Percentiles rank a stretch among this genome's conserved stretches.
These are phyloP conservation scores for Hippophae tibetana DNA, from an alignment of 306 rosid genomes.

Conservation along the genomic window DNA sequence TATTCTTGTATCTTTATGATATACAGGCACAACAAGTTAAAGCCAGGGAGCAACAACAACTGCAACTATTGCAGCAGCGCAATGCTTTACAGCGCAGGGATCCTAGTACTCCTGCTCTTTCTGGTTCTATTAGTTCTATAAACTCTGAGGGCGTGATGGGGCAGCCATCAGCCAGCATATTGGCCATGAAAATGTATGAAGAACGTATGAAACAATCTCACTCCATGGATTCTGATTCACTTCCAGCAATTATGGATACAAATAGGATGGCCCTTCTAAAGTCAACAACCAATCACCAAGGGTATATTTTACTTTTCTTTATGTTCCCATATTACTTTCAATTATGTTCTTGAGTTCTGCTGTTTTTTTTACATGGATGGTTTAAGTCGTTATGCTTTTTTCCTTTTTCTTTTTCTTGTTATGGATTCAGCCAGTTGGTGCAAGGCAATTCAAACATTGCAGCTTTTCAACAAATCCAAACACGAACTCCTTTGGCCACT, in stretches of 20 bases:
- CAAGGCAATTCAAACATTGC: conserved; percentile 76
- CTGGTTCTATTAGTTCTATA: conserved; percentile 52
- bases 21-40: conserved; percentile 64
- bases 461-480: conserved; percentile 87
- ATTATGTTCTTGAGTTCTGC: neutral
- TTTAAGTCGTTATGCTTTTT: conserved; percentile 19
- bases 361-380: conserved; percentile 1
- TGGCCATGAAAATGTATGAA: conserved; percentile 89
- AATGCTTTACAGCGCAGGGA: conserved; percentile 73
- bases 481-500: conserved; percentile 56
- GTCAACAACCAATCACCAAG: conserved; percentile 68
- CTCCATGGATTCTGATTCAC: conserved; percentile 69
- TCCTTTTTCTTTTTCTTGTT: neutral
- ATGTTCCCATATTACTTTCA: conserved; percentile 11
- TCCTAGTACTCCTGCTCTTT: conserved; percentile 60
- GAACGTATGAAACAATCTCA: conserved; percentile 78
- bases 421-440: conserved; percentile 59
- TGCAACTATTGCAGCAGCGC: conserved; percentile 67
- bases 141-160: conserved; percentile 76
- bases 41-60: conserved; percentile 69
- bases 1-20: neutral
- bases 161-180: conserved; percentile 69
- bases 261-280: conserved; percentile 67
- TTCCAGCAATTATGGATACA: conserved; percentile 86
- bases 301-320: conserved; percentile 35